Percentiles rank a stretch among this genome's conserved stretches.
These are phyloP conservation scores for Hypoxylon lienhwacheense DNA, from an alignment of 495 filamentous ascomycete genomes.

Conservation along the genomic window DNA sequence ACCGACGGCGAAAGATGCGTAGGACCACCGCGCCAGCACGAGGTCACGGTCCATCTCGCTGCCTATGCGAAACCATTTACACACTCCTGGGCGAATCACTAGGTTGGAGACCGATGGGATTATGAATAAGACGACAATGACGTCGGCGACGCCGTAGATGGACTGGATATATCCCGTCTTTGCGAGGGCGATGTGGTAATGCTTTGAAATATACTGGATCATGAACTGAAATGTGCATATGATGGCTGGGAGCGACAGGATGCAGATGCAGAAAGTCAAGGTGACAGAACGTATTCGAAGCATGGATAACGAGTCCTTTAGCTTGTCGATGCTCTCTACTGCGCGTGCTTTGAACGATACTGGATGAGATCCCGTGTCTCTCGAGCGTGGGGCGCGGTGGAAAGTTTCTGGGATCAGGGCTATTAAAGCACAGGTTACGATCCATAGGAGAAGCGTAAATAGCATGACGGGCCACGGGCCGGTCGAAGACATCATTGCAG, in stretches of 20 bases:
- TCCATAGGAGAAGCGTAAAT: slow-evolving; percentile 35
- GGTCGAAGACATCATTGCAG: slow-evolving; percentile 58
- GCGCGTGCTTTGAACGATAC: slow-evolving; percentile 18
- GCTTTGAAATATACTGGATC: slow-evolving; percentile 36
- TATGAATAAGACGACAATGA: slow-evolving; percentile 31
- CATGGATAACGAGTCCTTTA: slow-evolving; percentile 27
- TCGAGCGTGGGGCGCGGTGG: not conserved
- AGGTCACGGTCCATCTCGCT: slow-evolving; percentile 31
- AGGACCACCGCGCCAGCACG: slow-evolving; percentile 33
- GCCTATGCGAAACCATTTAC: slow-evolving; percentile 24
- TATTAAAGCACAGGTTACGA: slow-evolving; percentile 36
- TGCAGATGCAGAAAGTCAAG: slow-evolving; percentile 30
- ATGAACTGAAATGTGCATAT: slow-evolving; percentile 38
- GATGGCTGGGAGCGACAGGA: slow-evolving; percentile 26
- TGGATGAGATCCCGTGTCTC: not conserved
- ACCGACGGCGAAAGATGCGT: slow-evolving; percentile 19
- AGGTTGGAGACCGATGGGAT: slow-evolving; percentile 29
- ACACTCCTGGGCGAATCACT: slow-evolving; percentile 14
- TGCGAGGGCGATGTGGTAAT: slow-evolving; percentile 33
- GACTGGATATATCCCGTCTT: slow-evolving; percentile 39
- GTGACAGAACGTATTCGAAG: slow-evolving; percentile 27
- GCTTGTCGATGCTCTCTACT: slow-evolving; percentile 15
- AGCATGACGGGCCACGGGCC: slow-evolving; percentile 59
- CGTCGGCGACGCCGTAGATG: slow-evolving; percentile 33
- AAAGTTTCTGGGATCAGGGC: slow-evolving; percentile 54